Base-by-base conservation (phyloP, 148 eudicot species). In the Cornus florida region DNA sequence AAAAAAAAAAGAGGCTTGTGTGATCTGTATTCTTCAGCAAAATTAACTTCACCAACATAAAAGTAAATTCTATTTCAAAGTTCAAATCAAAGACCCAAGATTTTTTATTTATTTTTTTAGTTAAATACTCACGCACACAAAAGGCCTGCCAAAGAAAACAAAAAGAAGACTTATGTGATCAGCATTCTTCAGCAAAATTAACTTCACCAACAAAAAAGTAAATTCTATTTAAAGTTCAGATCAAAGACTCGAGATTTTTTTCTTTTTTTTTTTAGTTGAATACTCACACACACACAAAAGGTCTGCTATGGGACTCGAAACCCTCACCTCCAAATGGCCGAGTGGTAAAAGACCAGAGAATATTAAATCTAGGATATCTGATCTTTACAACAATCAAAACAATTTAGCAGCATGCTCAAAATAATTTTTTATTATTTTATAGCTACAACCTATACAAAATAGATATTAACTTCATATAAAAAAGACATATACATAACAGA, bases 91-190 rank as follows among this genome's bases (percentile, higher is more conserved):
- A 35, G 38, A 35, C 5, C 38, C 38, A 4, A 35, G 38, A 35
- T 2, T 35, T 0, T 35, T 35, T 28, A 28, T 28, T 28, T 28
- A 28, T 28, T 28, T 28, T 28, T 0, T 28, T 28, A 28, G 28
- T 28, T 28, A 28, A 28, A 28, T 28, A 28, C 28, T 28, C 28
- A 28, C 28, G 28, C 28, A 28, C 28, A 28, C 28, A 28, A 28
- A 28, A 28, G 28, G 28, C 94, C 91, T 92, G 90, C 72, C 43
- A 67, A 72, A 53, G 8, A 24, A 35, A 72, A 59, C 10, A 59
- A 41, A 23, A 77, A 20, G 59, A 22, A 31, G 3, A 59, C 28
- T 28, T 28, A 7, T 8, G 12, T 67, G 50, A 66, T 66, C 43
- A 66, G 71, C 48, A 22, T 66, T 10, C 17, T 46, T 10, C 71